Percentiles rank a stretch among this genome's conserved stretches.
These are phyloP conservation scores for Mycena amicta DNA, from an alignment of 768 basidiomycete species.

Conservation along the genomic window DNA sequence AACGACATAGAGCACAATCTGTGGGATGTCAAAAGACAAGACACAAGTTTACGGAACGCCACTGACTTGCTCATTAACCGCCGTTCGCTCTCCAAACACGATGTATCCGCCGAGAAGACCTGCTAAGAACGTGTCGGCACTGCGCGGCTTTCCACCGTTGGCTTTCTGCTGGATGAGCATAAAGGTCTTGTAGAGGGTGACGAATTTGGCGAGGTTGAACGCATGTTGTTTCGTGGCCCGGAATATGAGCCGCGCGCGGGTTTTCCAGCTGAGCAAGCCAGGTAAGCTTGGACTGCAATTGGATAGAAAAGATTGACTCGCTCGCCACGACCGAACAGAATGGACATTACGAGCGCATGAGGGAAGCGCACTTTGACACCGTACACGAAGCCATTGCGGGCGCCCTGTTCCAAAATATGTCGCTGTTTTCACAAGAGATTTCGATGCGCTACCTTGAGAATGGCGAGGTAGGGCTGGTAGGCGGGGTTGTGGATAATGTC, in stretches of 20 bases:
- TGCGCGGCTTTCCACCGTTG: constrained; percentile 82
- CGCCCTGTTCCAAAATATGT: constrained; percentile 47
- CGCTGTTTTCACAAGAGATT: background rate
- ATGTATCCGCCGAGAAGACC: constrained; percentile 91
- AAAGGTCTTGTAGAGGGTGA: constrained; percentile 87
- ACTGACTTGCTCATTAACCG: constrained; percentile 89
- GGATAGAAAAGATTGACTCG: constrained; percentile 49
- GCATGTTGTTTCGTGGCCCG: constrained; percentile 90
- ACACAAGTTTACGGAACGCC: too few relatives aligned
- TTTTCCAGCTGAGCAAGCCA: constrained; percentile 62
- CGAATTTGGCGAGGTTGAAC: constrained; percentile 90
- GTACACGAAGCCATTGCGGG: constrained; percentile 87
- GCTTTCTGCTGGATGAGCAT: constrained; percentile 80
- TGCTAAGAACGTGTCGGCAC: constrained; percentile 86
- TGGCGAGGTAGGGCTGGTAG: constrained; percentile 88
- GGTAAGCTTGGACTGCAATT: background rate
- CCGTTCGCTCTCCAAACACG: constrained; percentile 83
- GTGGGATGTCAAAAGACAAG: too few relatives aligned
- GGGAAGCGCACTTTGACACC: constrained; percentile 92
- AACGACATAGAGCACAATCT: constrained; percentile 97
- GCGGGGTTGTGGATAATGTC: constrained; percentile 63
- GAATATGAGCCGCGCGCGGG: constrained; percentile 70
- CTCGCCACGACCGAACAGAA: constrained; percentile 91
- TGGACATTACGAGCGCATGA: constrained; percentile 95
- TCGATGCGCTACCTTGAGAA: constrained; percentile 64